A percentile compares a stretch with the other conserved stretches of the same genome.
Conservation (phyloP, 2,329 filamentous ascomycete species). For the Sporothrix sp. region DNA sequence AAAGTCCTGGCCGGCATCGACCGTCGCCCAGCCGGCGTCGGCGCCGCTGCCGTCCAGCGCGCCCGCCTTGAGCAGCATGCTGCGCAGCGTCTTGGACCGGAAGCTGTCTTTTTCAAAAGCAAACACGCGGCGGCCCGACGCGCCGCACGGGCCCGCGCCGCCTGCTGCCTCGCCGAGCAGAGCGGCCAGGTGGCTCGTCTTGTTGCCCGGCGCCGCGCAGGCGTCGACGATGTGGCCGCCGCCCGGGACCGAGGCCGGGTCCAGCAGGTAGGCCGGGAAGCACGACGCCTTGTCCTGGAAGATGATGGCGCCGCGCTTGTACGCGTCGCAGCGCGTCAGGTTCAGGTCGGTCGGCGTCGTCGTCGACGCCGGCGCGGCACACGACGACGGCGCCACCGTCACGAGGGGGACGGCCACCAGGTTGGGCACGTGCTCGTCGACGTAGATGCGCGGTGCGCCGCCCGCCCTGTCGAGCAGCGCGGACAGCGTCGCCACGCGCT, state of each 20-base stretch:
- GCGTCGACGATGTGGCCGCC: constrained; percentile 81
- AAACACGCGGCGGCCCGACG: constrained; percentile 40
- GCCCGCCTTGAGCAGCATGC: constrained; percentile 75
- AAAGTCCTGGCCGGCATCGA: constrained; percentile 73
- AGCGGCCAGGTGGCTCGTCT: constrained; percentile 86
- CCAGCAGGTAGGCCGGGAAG: constrained; percentile 82
- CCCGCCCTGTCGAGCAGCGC: constrained; percentile 38
- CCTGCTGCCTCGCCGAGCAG: constrained; percentile 41
- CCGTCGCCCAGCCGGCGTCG: constrained; percentile 46
- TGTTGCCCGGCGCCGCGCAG: constrained; percentile 92
- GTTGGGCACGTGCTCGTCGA: constrained; percentile 77
- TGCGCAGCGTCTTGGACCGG: constrained; percentile 65
- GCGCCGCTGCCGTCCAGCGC: constrained; percentile 28
- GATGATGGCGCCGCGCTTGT: constrained; percentile 68
- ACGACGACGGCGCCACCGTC: constrained; percentile 25
- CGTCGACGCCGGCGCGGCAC: constrained; percentile 28
- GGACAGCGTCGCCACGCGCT: constrained; percentile 43
- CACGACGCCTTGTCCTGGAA: constrained; percentile 96
- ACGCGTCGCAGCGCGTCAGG: constrained; percentile 63
- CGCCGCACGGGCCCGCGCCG: background rate
- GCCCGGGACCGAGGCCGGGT: constrained; percentile 40
- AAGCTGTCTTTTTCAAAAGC: constrained; percentile 69
- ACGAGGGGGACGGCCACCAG: constrained; percentile 62
- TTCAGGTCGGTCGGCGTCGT: constrained; percentile 58
- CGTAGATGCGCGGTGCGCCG: constrained; percentile 38